Base-by-base conservation (phyloP, 2,329 filamentous ascomycete genomes). In the Westerdykella ornata region DNA sequence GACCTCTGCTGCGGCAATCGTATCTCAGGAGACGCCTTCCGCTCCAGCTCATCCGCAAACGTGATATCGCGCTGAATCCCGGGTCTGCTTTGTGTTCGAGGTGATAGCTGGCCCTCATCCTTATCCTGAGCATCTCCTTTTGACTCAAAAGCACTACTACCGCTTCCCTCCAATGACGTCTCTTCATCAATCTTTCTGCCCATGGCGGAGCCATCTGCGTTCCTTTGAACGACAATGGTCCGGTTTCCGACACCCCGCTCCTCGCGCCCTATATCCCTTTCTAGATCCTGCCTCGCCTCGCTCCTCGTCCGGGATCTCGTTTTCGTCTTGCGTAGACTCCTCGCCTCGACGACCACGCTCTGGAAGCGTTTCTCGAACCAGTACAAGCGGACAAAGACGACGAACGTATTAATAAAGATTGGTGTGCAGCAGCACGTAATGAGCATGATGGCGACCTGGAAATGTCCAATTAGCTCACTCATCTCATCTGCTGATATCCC, bases 321-420 rank as follows among this genome's bases (percentile, higher is more conserved):
- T 69, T 71, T 81, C 71, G 67, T 84, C 40, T 76, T 74, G 40
- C 89, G 79, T 39, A 82, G 72, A 33, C 70, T 73, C 41, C 80
- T 78, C 1, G 85, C 81, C 54, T 94, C 85, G 26, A 75, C 75
- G 12, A 85, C 88, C 49, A 95, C 78, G 54, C 85, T 76, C 60
- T 94, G 85, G 61, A 98, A 97, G 6, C 89, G 80, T 66, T 94
- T 95, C 67, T 98, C 89, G 62, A 98, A 98, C 90, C 90, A 98
- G 68, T 95, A 96, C 1, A 98, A 73, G 18, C 92, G 84, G 12
- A 97, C 75, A 54, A 95, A 90, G 6, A 98, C 92, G 34, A 98
- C 88, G 34, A 80, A 84, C 2, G 85, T 60, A 42, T 68, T 64
- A 37, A 68, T 68, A 44, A 67, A 65, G 43, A 68, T 68, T 15